Evolutionary conservation across 306 rosid species (phyloP).

Genomic region (Mimosa bimucronata): DNA sequence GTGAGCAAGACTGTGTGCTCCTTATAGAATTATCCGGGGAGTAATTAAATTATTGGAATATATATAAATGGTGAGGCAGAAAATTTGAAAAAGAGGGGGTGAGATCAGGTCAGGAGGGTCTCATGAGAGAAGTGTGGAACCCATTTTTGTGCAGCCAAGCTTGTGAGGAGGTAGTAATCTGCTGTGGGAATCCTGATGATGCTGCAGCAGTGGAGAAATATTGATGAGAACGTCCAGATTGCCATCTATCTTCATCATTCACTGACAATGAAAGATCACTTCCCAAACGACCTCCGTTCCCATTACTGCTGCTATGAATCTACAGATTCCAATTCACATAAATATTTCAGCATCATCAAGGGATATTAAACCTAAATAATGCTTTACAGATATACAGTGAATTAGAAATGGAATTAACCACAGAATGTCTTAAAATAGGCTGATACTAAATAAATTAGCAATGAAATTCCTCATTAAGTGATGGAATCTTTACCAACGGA

Average conservation of each 20-base stretch:
- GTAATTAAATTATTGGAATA: background rate
- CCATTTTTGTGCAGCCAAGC: conserved; percentile 76
- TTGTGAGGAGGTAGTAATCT: conserved; percentile 55
- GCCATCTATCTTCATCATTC: conserved; percentile 61
- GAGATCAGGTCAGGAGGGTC: conserved; percentile 51
- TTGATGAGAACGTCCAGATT: conserved; percentile 53
- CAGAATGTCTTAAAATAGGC: too few relatives aligned
- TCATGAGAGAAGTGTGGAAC: conserved; percentile 59
- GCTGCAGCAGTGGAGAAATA: conserved; percentile 89
- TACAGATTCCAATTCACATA: conserved; percentile 37
- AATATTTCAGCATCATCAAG: background rate
- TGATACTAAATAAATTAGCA: too few relatives aligned
- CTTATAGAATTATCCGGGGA: background rate
- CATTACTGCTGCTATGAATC: conserved; percentile 67
- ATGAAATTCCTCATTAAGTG: too few relatives aligned
- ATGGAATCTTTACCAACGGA: too few relatives aligned
- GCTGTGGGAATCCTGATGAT: conserved; percentile 99
- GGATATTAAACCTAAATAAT: background rate
- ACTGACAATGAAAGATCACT: conserved; percentile 64
- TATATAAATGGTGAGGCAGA: conserved; percentile 40
- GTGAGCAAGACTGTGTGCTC: background rate
- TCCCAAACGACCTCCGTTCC: conserved; percentile 62
- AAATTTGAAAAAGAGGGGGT: background rate
- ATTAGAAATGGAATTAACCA: too few relatives aligned
- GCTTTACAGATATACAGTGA: too few relatives aligned